Evolutionary conservation across 352 stramenopile genomes (phyloP).

Genomic region (Globisporangium cederbergense): DNA sequence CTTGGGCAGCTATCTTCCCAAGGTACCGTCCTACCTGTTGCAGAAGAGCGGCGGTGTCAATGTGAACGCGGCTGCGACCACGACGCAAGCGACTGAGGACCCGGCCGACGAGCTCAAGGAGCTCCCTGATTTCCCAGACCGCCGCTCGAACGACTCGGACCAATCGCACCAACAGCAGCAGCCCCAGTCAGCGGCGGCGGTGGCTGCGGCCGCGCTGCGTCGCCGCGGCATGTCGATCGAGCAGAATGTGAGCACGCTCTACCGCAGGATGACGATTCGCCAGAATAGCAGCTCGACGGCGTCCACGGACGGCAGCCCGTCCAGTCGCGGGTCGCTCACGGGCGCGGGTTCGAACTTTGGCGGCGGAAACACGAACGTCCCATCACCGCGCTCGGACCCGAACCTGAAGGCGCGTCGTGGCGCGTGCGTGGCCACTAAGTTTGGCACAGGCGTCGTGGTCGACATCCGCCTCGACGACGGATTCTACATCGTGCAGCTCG

Average conservation of each 20-base stretch:
- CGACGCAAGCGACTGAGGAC: slow-evolving; percentile 1
- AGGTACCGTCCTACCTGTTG: slow-evolving; percentile 45
- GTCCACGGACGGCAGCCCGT: slow-evolving; percentile 14
- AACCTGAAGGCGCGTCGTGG: slow-evolving; percentile 46
- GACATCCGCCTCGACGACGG: slow-evolving; percentile 67
- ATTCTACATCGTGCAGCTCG: slow-evolving; percentile 75
- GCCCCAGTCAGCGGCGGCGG: slow-evolving; percentile 27
- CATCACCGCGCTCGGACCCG: slow-evolving; percentile 30
- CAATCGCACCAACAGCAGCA: slow-evolving; percentile 8
- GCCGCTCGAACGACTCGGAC: slow-evolving; percentile 10
- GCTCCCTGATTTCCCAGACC: slow-evolving; percentile 36
- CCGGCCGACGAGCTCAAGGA: slow-evolving; percentile 34
- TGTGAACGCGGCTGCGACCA: neutral
- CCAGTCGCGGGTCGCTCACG: slow-evolving; percentile 23
- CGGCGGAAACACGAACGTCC: slow-evolving; percentile 12
- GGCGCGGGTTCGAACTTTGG: slow-evolving; percentile 14
- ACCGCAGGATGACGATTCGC: slow-evolving; percentile 50
- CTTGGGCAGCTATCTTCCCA: slow-evolving; percentile 59
- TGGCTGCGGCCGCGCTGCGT: slow-evolving; percentile 26
- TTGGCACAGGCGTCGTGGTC: slow-evolving; percentile 70
- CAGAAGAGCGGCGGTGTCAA: slow-evolving; percentile 28
- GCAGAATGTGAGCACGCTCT: slow-evolving; percentile 45
- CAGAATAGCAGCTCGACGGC: slow-evolving; percentile 36
- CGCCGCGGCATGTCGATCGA: slow-evolving; percentile 53
- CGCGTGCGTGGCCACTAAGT: slow-evolving; percentile 70